phyloP scores from a whole-genome alignment of 2,329 filamentous ascomycete species.

The Arthrobotrys sinensis region DNA sequence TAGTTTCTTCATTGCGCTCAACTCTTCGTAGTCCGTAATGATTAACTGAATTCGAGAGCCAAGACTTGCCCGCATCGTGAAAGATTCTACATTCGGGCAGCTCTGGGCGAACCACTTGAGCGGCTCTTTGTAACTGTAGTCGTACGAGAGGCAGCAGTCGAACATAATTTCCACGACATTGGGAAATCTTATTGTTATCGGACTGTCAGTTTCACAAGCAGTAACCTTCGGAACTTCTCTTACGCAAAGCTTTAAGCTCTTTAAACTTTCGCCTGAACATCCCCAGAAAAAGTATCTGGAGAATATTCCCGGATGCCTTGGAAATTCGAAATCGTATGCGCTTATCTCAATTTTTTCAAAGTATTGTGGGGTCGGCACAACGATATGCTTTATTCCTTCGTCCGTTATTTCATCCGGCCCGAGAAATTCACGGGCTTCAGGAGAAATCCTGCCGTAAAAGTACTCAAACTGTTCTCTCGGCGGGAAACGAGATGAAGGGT shows the following conservation, averaged over 20 bases:
- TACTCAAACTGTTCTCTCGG: not conserved
- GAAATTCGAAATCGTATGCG: not conserved
- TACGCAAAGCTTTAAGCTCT: not conserved
- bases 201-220: too few species aligned
- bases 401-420: not conserved
- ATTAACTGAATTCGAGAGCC: not conserved
- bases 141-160: too few species aligned
- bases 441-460: not conserved
- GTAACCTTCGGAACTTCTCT: not conserved
- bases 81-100: conserved; percentile 1
- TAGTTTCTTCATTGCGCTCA: not conserved
- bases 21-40: not conserved
- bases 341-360: not conserved
- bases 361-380: not conserved
- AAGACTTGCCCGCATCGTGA: not conserved
- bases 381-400: not conserved
- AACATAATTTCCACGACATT: not conserved
- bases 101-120: not conserved
- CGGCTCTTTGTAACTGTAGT: not conserved
- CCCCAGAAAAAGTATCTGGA: not conserved
- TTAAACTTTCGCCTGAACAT: not conserved
- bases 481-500: not conserved
- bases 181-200: not conserved
- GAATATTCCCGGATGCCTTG: not conserved
- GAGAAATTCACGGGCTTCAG: not conserved